Conservation (phyloP, 495 filamentous ascomycete genomes). For the Chaetomium cochliodes region DNA sequence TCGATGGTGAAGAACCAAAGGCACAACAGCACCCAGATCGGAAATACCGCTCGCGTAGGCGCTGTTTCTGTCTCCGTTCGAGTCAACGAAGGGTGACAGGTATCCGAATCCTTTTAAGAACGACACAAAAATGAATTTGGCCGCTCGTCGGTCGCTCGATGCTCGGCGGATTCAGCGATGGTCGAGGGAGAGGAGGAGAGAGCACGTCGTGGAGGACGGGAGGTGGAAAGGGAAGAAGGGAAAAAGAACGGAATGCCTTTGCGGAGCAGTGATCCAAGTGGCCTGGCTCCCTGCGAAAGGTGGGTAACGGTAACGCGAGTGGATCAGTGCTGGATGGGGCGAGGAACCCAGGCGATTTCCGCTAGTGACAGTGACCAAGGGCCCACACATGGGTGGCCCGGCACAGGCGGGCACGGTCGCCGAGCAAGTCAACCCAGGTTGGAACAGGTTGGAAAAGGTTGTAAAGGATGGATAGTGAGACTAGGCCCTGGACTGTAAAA, state of each 20-base stretch:
- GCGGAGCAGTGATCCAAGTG: slow-evolving; percentile 26
- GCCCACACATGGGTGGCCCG: slow-evolving; percentile 12
- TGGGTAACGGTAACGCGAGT: slow-evolving; percentile 17
- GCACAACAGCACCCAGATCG: slow-evolving; percentile 28
- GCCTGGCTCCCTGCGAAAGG: slow-evolving; percentile 16
- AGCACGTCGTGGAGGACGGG: slow-evolving; percentile 28
- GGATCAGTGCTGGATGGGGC: slow-evolving; percentile 19
- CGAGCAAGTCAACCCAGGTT: slow-evolving; percentile 9
- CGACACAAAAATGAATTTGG: slow-evolving; percentile 47
- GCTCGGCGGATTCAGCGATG: slow-evolving; percentile 31
- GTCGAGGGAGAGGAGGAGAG: slow-evolving; percentile 25
- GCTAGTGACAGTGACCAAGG: slow-evolving; percentile 4
- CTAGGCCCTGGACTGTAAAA: background rate
- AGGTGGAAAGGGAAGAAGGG: slow-evolving; percentile 29
- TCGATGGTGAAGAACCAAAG: slow-evolving; percentile 21
- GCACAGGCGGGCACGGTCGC: slow-evolving; percentile 18
- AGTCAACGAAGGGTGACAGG: slow-evolving; percentile 30
- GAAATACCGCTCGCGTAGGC: slow-evolving; percentile 25
- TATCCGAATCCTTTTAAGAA: slow-evolving; percentile 37
- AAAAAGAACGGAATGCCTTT: slow-evolving; percentile 23
- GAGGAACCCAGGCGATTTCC: slow-evolving; percentile 20
- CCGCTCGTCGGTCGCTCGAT: slow-evolving; percentile 37
- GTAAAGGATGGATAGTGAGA: slow-evolving; percentile 1
- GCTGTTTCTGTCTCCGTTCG: slow-evolving; percentile 22
- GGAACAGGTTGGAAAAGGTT: too few species aligned